Base-by-base conservation (phyloP, 805 yeast species). In the Candida quercuum region DNA sequence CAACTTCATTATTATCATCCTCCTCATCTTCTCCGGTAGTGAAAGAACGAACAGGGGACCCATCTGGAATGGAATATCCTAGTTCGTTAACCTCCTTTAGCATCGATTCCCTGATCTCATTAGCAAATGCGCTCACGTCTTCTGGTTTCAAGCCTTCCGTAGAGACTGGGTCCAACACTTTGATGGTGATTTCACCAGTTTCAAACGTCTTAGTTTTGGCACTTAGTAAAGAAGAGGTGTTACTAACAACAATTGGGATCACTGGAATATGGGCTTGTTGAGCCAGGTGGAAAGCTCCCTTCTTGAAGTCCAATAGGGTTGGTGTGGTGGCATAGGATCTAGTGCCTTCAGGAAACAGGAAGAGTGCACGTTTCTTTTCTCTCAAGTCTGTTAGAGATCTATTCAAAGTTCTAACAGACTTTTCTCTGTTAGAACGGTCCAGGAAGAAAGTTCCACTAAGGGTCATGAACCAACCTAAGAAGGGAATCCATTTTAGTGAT, bases 261-360 rank as follows among this genome's bases (percentile, higher is more conserved):
- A 93, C 69, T 15, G 98, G 98, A 26, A 91, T 79, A 29, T 77
- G 78, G 6, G 95, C 95, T 62, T 88, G 95, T 45, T 85, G 83
- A 7, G 99, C 99, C 55, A 93, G 72, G 62, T 93, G 97, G 78
- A 93, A 93, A 0, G 98, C 97, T 38, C 99, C 99, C 59, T 93
- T 93, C 63, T 93, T 93, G 66, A 93, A 87, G 1, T 95, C 95
- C 35, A 87, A 70, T 57, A 93, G 63, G 4, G 71, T 77, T 35
- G 94, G 81, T 25, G 70, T 71, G 18, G 74, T 62, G 10, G 83
- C 64, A 46, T 81, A 84, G 0, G 97, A 87, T 61, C 99, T 76
- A 2, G 99, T 93, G 20, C 99, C 99, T 63, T 93, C 99, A 19
- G 98, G 96, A 70, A 89, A 93, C 64, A 93, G 78, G 72, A 81